Evolutionary conservation across 2,329 filamentous ascomycete genomes (phyloP), one percentile per base, ranked within the genome.

Genomic region (Chaetomiaceae sp.): DNA sequence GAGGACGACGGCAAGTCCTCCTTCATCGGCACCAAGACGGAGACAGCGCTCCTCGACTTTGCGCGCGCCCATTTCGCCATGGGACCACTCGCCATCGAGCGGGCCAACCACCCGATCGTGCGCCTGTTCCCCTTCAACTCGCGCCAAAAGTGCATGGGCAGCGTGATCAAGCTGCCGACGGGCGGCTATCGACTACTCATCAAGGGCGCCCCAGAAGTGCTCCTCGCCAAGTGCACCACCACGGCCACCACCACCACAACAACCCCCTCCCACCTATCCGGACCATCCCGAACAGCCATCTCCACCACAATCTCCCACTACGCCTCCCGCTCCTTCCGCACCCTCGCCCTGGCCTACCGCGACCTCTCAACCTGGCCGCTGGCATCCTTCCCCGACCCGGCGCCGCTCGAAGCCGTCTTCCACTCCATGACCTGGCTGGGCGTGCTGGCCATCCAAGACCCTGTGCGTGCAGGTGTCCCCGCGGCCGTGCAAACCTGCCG

Each of bases 1-100:
- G 79, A 84, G 38, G 74, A 80, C 38, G 75, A 83, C 37, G 82
- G 82, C 27, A 71, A 74, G 53, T 59, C 68, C 16, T 71, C 76
- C 0, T 90, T 87, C 58, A 76, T 89, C 55, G 86, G 86, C 25
- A 89, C 86, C 5, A 89, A 89, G 68, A 90, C 86, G 0, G 86
- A 90, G 63, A 88, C 85, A 4, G 86, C 86, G 19, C 72, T 90
- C 12, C 74, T 90, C n/a, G 73, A 75, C 20, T 88, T 89, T 62
- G 82, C 84, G 17, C 76, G 78, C 43, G 80, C 86, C 43, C 73
- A 81, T 60, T 71, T 89, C 13, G 84, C 76, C 37, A 82, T 89
- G 73, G 78, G 77, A 5, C 73, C 76, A 0, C 68, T 87, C 14
- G 70, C 70, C 41, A 74, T 83, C 54, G 83, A 83, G 59, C 76